Evolutionary conservation across 805 yeast species (phyloP).

Genomic region (Hanseniaspora singularis): DNA sequence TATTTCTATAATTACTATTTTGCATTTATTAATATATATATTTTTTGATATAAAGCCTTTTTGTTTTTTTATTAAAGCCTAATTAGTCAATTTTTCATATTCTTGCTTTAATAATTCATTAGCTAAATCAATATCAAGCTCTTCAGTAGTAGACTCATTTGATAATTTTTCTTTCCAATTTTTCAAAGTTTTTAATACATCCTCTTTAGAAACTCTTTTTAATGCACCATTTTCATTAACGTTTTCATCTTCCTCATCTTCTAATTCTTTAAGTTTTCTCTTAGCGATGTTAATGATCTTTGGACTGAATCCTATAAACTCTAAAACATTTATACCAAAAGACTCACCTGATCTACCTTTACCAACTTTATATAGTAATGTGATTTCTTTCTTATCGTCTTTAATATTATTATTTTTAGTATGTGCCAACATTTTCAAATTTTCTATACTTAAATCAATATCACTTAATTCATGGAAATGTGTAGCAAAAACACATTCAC

Average conservation of each 20-base stretch:
- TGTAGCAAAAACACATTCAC: constrained; percentile 82
- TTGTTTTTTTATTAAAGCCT: too few relatives aligned
- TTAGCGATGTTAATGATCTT: constrained; percentile 93
- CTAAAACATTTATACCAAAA: constrained; percentile 96
- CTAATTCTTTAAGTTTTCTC: constrained; percentile 80
- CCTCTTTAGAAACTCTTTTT: constrained; percentile 5
- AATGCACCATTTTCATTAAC: constrained; percentile 11
- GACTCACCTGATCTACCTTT: constrained; percentile 93
- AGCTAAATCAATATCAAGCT: constrained; percentile 18
- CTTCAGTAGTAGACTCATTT: constrained; percentile 38
- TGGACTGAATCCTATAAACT: constrained; percentile 80
- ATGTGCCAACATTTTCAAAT: constrained; percentile 88
- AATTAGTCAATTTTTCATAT: too few relatives aligned
- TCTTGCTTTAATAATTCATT: constrained; percentile 4
- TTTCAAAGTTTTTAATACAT: constrained; percentile 30
- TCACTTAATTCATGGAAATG: constrained; percentile 94
- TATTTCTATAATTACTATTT: neutral
- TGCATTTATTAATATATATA: neutral
- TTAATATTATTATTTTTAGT: constrained; percentile 38
- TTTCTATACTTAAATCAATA: constrained; percentile 57
- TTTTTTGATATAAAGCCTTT: too few relatives aligned
- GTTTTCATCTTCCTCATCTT: constrained; percentile 36
- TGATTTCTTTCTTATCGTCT: constrained; percentile 52
- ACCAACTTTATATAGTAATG: constrained; percentile 84
- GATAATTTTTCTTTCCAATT: constrained; percentile 42